Base-by-base conservation (phyloP, 164 flowering plant genomes). In the Aristolochia contorta region DNA sequence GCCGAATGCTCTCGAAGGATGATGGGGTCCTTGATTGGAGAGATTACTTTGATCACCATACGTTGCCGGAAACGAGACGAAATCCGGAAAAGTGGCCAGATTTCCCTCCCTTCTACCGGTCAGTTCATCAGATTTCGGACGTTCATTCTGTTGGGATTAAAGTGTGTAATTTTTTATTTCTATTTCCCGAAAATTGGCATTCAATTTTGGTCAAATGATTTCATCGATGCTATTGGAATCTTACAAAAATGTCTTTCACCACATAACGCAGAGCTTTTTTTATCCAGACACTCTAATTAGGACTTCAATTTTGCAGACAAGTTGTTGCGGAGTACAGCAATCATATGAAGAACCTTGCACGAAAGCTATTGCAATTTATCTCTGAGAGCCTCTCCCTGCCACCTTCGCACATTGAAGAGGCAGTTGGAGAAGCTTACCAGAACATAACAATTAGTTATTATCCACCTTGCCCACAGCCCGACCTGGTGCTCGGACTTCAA, bases 401-500 rank as follows among this genome's bases (percentile, higher is more conserved):
- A 12, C 56, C 84, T 43, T 76, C 82, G 0, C 71, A 79, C 66
- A 77, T 92, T 47, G 77, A 83, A 67, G 90, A 84, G 23, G 80
- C 77, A 15, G 75, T 86, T 61, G 96, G 93, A 47, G 97, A 87
- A 45, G 61, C 86, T 30, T 83, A 82, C 64, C 98, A 93, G 82
- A 93, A 93, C 59, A 84, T 93, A 3, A 90, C 96, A 0, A 68
- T 86, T 21, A 93, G 97, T 61, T 93, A 78, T 60, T 90, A 93
- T 72, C 98, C 97, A 22, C 83, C 91, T 32, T 93, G 98, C 65
- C 97, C 97, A 2, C 96, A 83, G 75, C 98, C 98, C 0, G 89
- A 92, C 52, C 89, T 92, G 6, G 85, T 91, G 0, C 82, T 93
- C 16, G 98, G 98, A 13, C 71, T 93, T 71, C 97, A 93, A 68